Evolutionary conservation across 345 rosid species (phyloP).

Genomic region (Linum trigynum): DNA sequence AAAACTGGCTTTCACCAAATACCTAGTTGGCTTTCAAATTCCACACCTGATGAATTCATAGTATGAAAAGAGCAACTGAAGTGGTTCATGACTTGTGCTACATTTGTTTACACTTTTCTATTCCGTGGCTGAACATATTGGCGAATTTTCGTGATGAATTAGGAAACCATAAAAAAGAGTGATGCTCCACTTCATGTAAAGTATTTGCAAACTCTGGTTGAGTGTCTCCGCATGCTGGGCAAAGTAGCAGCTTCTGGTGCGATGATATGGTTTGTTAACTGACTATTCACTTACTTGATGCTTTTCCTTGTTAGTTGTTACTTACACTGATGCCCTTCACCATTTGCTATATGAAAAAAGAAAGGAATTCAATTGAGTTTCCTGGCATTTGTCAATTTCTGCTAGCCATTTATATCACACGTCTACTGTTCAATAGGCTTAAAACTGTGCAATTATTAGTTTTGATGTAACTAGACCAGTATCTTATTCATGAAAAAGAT

Average conservation of each 20-base stretch:
- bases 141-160: conserved; percentile 12
- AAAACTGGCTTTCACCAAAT: conserved; percentile 45
- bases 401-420: too few species aligned
- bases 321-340: too few species aligned
- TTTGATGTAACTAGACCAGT: too few species aligned
- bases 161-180: conserved; percentile 87
- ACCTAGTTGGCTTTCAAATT: conserved; percentile 78
- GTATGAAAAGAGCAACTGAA: conserved; percentile 34
- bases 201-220: conserved; percentile 94
- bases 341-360: too few species aligned
- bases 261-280: conserved; percentile 72
- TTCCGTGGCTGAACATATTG: conserved; percentile 17
- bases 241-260: conserved; percentile 99
- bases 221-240: conserved; percentile 91
- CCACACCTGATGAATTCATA: conserved; percentile 88
- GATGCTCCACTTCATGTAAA: conserved; percentile 81
- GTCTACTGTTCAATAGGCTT: too few species aligned
- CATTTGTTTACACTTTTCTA: conserved; percentile 12
- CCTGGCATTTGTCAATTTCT: too few species aligned
- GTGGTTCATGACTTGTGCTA: conserved; percentile 14
- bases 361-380: too few species aligned
- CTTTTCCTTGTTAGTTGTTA: neutral
- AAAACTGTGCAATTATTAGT: too few species aligned
- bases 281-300: neutral
- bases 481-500: too few species aligned